Percentiles rank a stretch among this genome's conserved stretches.
These are phyloP conservation scores for Cryptococcus sp. DNA, from an alignment of 1,284 basidiomycete genomes.

Conservation along the genomic window DNA sequence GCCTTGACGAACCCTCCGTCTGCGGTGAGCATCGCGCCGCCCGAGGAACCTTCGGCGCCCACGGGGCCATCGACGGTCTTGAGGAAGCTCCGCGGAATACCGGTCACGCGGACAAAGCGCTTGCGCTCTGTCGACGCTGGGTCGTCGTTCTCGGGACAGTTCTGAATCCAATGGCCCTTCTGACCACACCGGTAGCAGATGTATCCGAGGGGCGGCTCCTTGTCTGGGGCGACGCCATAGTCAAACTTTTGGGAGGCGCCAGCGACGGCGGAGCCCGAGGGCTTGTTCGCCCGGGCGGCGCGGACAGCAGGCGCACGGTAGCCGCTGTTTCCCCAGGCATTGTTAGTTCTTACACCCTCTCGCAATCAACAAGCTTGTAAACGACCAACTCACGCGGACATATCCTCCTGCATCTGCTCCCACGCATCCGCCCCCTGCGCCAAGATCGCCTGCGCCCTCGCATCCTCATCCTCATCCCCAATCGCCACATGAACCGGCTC, in stretches of 20 bases:
- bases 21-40: slow-evolving; percentile 92
- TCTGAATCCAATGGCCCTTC: slow-evolving; percentile 99
- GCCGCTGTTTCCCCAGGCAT: neutral
- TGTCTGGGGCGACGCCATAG: slow-evolving; percentile 52
- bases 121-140: slow-evolving; percentile 91
- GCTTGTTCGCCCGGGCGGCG: slow-evolving; percentile 13
- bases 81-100: slow-evolving; percentile 94
- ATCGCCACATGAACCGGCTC: slow-evolving; percentile 35
- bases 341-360: neutral
- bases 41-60: slow-evolving; percentile 62
- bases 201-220: slow-evolving; percentile 73
- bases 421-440: slow-evolving; percentile 46
- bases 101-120: slow-evolving; percentile 94
- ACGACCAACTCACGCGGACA: slow-evolving; percentile 39
- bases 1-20: slow-evolving; percentile 84
- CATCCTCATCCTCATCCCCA: slow-evolving; percentile 49
- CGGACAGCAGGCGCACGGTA: slow-evolving; percentile 15
- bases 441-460: slow-evolving; percentile 46
- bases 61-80: slow-evolving; percentile 89
- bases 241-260: slow-evolving; percentile 54
- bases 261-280: slow-evolving; percentile 33
- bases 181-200: slow-evolving; percentile 99
- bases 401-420: slow-evolving; percentile 48
- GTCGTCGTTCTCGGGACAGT: slow-evolving; percentile 96
- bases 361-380: neutral